Conservation (phyloP, 1,284 basidiomycete species). For the Ganoderma resinaceum region DNA sequence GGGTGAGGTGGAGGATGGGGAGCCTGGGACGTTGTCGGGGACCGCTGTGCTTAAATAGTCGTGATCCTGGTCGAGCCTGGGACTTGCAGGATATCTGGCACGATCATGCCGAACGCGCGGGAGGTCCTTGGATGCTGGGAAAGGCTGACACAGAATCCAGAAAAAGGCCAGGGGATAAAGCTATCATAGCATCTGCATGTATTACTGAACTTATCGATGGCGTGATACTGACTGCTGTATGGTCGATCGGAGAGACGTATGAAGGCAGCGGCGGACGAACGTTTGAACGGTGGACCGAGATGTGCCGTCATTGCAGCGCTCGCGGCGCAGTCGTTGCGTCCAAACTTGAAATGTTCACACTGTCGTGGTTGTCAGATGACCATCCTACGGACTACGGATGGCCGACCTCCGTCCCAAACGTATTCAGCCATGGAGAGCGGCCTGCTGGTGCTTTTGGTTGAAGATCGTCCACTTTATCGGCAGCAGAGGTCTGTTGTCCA, state of each 20-base stretch:
- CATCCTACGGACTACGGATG: conserved; percentile 1
- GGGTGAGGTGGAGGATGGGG: neutral
- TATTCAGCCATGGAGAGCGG: neutral
- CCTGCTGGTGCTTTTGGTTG: neutral
- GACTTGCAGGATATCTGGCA: neutral
- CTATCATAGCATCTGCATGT: neutral
- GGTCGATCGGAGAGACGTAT: neutral
- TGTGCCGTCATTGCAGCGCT: too few species aligned
- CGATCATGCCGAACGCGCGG: conserved; percentile 10
- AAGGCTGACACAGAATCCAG: neutral
- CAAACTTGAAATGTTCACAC: too few species aligned
- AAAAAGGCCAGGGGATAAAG: neutral
- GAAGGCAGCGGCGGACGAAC: neutral
- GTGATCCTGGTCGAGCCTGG: neutral
- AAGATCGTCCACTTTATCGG: neutral
- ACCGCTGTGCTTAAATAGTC: conserved; percentile 1
- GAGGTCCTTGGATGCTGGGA: neutral
- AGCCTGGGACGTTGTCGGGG: neutral
- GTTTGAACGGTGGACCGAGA: too few species aligned
- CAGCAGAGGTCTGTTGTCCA: neutral
- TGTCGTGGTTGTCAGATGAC: conserved; percentile 16
- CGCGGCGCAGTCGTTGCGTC: neutral
- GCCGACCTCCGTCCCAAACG: neutral
- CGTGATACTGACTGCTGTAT: neutral
- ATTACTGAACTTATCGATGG: too few species aligned